A percentile compares a stretch with the other conserved stretches of the same genome.
Evolutionary conservation across 208 protist species (phyloP).

Genomic region (Histomonas meleagridis): DNA sequence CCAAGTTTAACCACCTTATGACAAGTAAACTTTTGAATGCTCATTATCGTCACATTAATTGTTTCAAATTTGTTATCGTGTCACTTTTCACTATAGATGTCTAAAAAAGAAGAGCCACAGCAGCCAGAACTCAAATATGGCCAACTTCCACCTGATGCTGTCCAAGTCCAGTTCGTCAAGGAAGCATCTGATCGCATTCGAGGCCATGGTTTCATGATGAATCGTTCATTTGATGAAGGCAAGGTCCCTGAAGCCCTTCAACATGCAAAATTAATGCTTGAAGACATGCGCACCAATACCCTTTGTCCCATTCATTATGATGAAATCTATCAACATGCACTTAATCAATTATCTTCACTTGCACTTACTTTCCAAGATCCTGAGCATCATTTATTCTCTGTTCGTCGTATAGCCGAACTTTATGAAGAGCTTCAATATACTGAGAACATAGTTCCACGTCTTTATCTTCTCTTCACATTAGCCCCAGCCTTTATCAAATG

Average conservation of each 20-base stretch:
- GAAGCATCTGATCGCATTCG: not conserved
- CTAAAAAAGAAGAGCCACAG: too few species aligned
- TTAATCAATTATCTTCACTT: not conserved
- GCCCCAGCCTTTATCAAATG: constrained; percentile 75
- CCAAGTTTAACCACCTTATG: too few species aligned
- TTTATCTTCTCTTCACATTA: constrained; percentile 85
- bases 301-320: constrained; percentile 15
- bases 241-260: not conserved
- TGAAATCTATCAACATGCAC: not conserved
- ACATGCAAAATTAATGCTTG: not conserved
- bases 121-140: constrained; percentile 26
- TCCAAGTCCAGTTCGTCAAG: not conserved
- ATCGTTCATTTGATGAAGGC: not conserved
- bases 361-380: not conserved
- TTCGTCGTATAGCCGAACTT: not conserved
- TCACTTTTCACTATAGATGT: too few species aligned
- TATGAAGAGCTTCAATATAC: constrained; percentile 22
- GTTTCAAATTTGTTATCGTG: too few species aligned
- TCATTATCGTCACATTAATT: too few species aligned
- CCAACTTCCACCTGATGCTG: not conserved
- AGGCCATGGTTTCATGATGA: not conserved
- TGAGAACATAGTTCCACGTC: constrained; percentile 74
- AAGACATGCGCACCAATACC: not conserved
- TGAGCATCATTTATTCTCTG: not conserved
- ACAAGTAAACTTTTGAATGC: too few species aligned